phyloP scores from a whole-genome alignment of 169 alveolate genomes.

The Amoebophrya sp. region DNA sequence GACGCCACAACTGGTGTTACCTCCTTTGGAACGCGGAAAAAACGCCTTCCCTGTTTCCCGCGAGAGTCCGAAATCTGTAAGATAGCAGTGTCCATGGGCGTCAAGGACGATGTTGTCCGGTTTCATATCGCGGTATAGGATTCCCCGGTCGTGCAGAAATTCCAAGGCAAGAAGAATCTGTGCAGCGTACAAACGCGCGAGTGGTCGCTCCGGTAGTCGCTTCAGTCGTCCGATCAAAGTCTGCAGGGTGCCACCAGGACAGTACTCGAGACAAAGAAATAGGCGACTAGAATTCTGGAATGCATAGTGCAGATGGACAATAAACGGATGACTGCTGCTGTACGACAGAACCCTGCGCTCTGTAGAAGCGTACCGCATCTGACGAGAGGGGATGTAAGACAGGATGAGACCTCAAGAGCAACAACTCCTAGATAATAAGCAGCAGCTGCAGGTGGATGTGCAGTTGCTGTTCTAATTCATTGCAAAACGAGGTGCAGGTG shows the following conservation, averaged over 20 bases:
- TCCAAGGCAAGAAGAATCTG: constrained; percentile 65
- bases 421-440: background rate
- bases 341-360: background rate
- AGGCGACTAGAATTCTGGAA: constrained; percentile 61
- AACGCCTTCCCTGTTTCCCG: too few relatives aligned
- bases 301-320: constrained; percentile 41
- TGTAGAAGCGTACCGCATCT: background rate
- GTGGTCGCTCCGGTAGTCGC: constrained; percentile 38
- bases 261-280: constrained; percentile 61
- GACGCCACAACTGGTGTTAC: too few relatives aligned
- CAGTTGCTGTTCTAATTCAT: too few relatives aligned
- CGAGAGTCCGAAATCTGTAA: constrained; percentile 80
- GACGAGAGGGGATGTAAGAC: too few relatives aligned
- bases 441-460: background rate
- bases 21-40: too few relatives aligned
- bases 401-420: too few relatives aligned
- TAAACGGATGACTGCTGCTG: background rate
- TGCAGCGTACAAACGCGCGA: constrained; percentile 13
- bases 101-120: constrained; percentile 79
- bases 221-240: constrained; percentile 54
- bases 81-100: constrained; percentile 66
- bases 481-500: background rate
- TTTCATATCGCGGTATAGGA: constrained; percentile 74
- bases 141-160: constrained; percentile 68
- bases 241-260: constrained; percentile 66